Percentiles rank a stretch among this genome's conserved stretches.
Conservation (phyloP, 768 basidiomycete genomes). For the Hypholoma sublateritium region DNA sequence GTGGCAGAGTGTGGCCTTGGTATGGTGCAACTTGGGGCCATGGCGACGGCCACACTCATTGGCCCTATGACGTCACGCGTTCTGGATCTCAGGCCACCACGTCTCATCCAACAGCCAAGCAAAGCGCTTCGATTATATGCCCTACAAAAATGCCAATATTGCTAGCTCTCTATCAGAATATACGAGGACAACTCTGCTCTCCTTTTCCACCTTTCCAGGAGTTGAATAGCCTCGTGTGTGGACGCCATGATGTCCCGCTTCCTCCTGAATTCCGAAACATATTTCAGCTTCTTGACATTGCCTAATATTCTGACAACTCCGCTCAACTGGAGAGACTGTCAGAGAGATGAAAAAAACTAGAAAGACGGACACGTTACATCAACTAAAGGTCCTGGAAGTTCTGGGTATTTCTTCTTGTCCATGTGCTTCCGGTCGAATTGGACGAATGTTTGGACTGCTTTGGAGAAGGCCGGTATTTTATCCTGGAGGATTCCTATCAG, state of each 20-base stretch:
- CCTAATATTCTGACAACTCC: neutral
- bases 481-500: neutral
- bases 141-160: neutral
- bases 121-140: too few relatives aligned
- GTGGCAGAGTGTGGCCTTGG: neutral
- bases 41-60: neutral
- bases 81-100: neutral
- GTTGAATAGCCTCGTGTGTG: neutral
- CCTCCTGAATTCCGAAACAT: conserved; percentile 3
- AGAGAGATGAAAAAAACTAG: neutral
- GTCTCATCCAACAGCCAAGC: neutral
- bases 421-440: conserved; percentile 5
- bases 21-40: neutral
- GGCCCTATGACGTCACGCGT: conserved; percentile 7
- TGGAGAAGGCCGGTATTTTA: neutral
- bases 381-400: conserved; percentile 5
- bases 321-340: neutral
- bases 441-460: conserved; percentile 1
- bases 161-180: neutral
- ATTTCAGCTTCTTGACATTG: conserved; percentile 8
- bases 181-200: conserved; percentile 3
- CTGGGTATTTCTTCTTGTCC: conserved; percentile 7
- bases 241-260: neutral
- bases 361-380: neutral
- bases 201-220: conserved; percentile 6